Evolutionary conservation across 148 eudicot species (phyloP), one percentile per base, ranked within the genome.

Genomic region (Camellia granthamiana): DNA sequence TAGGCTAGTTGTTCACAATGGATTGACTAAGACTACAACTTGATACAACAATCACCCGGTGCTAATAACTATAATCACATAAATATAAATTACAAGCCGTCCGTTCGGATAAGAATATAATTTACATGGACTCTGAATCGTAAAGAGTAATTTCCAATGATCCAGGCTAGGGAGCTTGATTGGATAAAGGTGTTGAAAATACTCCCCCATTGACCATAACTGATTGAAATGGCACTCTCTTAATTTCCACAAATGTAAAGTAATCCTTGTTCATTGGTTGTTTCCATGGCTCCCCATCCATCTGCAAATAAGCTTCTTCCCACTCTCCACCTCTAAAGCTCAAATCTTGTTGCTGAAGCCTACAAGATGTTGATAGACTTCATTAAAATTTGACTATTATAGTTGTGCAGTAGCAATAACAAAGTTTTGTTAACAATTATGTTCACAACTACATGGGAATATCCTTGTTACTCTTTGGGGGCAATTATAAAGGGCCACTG

Each of bases 211-310:
- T 81, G 23, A 94, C 82, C 95, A 96, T 88, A 16, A 88, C 43
- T 13, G 98, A 96, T 62, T 92, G 98, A 85, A 88, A 84, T 7
- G 95, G 92, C 51, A 94, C 97, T 72, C 88, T 85, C 75, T 83
- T 91, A 47, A 96, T 91, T 80, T 96, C 98, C 78, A 96, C 90
- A 83, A 90, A 92, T 41, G 98, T 92, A 0, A 98, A 92, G 56
- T 79, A 94, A 15, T 91, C 90, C 77, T 88, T 88, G 74, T 88
- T 86, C 72, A 96, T 83, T 2, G 99, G 99, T 75, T 94, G 99
- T 83, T 94, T 94, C 99, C 99, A 96, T 73, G 99, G 99, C 81
- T 96, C 99, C 46, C 99, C 99, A 67, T 96, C 99, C 94, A 90
- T 92, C 84, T 96, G 99, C 89, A 94, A 79, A 78, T 63, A 96